Conservation (phyloP, 2,329 filamentous ascomycete species). For the Saccharata proteae region DNA sequence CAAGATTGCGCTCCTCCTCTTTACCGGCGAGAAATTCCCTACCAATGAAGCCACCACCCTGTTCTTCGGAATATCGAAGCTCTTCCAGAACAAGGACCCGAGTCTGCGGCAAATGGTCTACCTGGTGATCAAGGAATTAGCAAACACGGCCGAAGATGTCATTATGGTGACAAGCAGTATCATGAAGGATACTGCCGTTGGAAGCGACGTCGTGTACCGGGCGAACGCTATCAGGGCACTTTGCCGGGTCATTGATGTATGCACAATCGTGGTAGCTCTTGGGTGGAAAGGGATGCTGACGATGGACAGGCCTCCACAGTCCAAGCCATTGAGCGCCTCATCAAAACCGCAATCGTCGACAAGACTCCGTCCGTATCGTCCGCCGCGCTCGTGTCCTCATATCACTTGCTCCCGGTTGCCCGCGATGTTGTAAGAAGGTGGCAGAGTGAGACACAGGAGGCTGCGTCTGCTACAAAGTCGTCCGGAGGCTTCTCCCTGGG, state of each 20-base stretch:
- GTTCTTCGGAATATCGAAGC: constrained; percentile 95
- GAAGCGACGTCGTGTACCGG: constrained; percentile 85
- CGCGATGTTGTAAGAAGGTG: constrained; percentile 91
- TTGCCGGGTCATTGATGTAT: constrained; percentile 91
- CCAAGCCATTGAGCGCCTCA: constrained; percentile 92
- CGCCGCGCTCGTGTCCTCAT: constrained; percentile 89
- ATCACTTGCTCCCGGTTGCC: constrained; percentile 92
- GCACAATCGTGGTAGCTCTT: too few species aligned
- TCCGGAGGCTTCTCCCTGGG: constrained; percentile 82
- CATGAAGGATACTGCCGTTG: constrained; percentile 97
- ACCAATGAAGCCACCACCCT: constrained; percentile 95
- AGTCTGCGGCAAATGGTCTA: constrained; percentile 98
- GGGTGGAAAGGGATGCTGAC: constrained; percentile 10
- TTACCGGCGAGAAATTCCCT: constrained; percentile 93
- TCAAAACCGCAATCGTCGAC: constrained; percentile 99
- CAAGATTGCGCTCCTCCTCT: constrained; percentile 91
- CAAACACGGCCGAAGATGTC: constrained; percentile 89
- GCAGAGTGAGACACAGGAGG: constrained; percentile 98
- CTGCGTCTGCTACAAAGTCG: constrained; percentile 79
- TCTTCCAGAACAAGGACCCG: constrained; percentile 99
- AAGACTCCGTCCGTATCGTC: constrained; percentile 97
- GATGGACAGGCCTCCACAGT: constrained; percentile 68
- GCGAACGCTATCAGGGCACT: constrained; percentile 92
- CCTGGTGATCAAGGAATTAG: constrained; percentile 94
- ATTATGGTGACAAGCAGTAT: constrained; percentile 99